Evolutionary conservation across 768 basidiomycete species (phyloP).

Genomic region (Tephrocybe sp.): DNA sequence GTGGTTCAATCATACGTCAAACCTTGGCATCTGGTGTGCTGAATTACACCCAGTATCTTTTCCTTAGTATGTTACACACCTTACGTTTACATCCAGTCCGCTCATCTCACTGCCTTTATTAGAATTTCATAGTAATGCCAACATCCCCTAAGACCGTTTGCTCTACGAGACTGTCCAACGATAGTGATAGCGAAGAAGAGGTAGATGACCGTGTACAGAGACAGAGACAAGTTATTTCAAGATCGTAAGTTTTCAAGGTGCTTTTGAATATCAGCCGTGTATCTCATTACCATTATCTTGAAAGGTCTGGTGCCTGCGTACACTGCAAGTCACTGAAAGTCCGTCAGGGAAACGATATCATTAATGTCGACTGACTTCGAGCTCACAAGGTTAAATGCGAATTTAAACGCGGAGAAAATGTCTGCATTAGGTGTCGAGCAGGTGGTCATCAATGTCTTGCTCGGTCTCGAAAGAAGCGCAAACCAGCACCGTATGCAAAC

Average conservation of each 20-base stretch:
- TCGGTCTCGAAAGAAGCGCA: slow-evolving; percentile 52
- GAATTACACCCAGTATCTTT: too few species aligned
- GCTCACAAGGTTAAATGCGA: slow-evolving; percentile 48
- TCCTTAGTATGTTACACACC: too few species aligned
- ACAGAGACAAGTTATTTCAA: slow-evolving; percentile 9
- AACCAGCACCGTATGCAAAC: slow-evolving; percentile 48
- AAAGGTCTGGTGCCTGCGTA: slow-evolving; percentile 50
- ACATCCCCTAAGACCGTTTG: too few species aligned
- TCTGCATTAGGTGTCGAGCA: slow-evolving; percentile 46
- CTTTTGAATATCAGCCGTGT: neutral
- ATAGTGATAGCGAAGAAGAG: slow-evolving; percentile 17
- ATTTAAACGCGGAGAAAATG: slow-evolving; percentile 39
- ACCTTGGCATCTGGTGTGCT: neutral
- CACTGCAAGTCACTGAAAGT: slow-evolving; percentile 60
- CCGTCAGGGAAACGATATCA: slow-evolving; percentile 3
- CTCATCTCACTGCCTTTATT: too few species aligned
- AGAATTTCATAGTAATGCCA: too few species aligned
- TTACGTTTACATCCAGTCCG: too few species aligned
- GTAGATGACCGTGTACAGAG: slow-evolving; percentile 11
- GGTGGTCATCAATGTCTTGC: slow-evolving; percentile 45
- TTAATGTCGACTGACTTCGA: neutral
- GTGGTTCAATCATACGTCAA: neutral
- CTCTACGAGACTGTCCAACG: neutral
- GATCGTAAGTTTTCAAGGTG: slow-evolving; percentile 17
- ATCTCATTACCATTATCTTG: neutral